Percentiles rank a stretch among this genome's conserved stretches.
phyloP scores from a whole-genome alignment of 1,284 basidiomycete species.

The Marasmius fiardii region DNA sequence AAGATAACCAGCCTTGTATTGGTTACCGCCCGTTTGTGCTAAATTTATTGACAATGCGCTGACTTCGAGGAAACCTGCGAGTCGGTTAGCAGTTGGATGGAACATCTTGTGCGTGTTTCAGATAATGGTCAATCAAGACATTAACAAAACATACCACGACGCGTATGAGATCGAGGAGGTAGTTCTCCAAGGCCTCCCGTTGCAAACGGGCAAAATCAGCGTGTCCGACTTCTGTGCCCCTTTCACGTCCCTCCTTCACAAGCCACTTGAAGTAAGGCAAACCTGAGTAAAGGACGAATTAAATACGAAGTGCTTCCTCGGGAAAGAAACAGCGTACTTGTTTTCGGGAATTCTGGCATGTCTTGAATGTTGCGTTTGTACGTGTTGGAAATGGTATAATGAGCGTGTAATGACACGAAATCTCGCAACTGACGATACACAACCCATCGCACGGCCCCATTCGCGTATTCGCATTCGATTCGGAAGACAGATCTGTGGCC shows the following conservation, averaged over 20 bases:
- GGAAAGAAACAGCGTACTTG: constrained; percentile 49
- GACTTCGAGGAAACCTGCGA: constrained; percentile 94
- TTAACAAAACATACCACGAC: constrained; percentile 65
- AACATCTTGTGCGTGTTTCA: constrained; percentile 74
- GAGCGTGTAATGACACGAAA: constrained; percentile 88
- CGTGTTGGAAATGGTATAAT: constrained; percentile 87
- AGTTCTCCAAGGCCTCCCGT: constrained; percentile 83
- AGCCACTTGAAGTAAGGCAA: constrained; percentile 88
- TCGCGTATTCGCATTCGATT: constrained; percentile 96
- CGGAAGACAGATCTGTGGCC: constrained; percentile 82
- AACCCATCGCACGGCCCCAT: constrained; percentile 94
- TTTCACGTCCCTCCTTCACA: constrained; percentile 52
- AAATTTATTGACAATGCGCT: constrained; percentile 85
- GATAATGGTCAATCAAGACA: constrained; percentile 8
- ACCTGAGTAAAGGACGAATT: constrained; percentile 36
- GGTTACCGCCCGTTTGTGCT: constrained; percentile 79
- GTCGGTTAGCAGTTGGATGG: constrained; percentile 88
- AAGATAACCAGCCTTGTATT: constrained; percentile 90
- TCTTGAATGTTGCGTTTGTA: constrained; percentile 69
- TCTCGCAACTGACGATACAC: constrained; percentile 94
- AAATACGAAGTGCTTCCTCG: neutral
- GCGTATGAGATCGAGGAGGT: constrained; percentile 85
- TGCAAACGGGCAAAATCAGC: constrained; percentile 80
- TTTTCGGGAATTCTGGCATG: constrained; percentile 91
- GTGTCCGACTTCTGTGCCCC: constrained; percentile 49